Conservation (phyloP, 495 filamentous ascomycete species). For the Aspergillus heteromorphus region DNA sequence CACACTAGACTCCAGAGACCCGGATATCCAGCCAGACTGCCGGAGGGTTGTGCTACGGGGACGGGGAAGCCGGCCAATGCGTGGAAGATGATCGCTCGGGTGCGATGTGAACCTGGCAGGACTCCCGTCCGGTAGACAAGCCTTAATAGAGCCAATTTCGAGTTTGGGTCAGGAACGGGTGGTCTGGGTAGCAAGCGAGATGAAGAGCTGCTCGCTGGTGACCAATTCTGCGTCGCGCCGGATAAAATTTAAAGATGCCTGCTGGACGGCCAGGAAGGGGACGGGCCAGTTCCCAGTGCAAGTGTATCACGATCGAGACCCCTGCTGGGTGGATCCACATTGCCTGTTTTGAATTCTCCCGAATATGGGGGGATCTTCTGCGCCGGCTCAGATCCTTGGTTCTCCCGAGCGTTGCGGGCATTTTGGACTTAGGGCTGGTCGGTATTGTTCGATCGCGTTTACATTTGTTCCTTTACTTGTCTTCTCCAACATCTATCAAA, state of each 20-base stretch:
- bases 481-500: too few species aligned
- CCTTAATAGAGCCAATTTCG: too few species aligned
- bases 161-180: too few species aligned
- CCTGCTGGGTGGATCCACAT: not conserved
- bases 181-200: too few species aligned
- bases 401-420: not conserved
- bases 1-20: not conserved
- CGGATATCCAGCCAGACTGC: not conserved
- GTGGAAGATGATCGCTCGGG: too few species aligned
- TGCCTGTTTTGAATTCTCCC: not conserved
- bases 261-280: not conserved
- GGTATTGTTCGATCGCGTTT: too few species aligned
- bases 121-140: too few species aligned
- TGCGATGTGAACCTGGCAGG: too few species aligned
- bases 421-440: not conserved
- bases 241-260: not conserved
- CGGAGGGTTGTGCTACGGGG: too few species aligned
- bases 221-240: not conserved
- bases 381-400: not conserved
- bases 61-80: too few species aligned
- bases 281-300: not conserved
- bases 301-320: not conserved
- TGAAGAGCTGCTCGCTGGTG: not conserved
- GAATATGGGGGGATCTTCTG: not conserved
- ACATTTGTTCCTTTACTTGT: too few species aligned